Evolutionary conservation across 2,329 filamentous ascomycete genomes (phyloP), one percentile per base, ranked within the genome.

Genomic region (Mollisia scopiformis): DNA sequence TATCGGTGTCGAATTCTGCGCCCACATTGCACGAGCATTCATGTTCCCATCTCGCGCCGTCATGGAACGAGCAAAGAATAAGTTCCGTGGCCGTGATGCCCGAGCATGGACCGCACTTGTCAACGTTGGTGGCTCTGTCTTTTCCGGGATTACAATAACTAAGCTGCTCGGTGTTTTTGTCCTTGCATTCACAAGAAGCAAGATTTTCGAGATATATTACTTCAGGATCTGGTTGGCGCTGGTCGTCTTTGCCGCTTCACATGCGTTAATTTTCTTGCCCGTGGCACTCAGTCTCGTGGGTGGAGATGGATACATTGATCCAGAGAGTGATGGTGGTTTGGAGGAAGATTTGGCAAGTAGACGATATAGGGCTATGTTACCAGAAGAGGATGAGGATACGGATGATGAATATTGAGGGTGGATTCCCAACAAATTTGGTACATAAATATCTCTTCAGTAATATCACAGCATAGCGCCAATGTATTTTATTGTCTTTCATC

Each of bases 151-250:
- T 74, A 98, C 94, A 0, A 82, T 99, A 55, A 99, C 95, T 2
- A 99, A 99, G 77, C 83, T 99, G 1, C 80, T 99, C 1, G 95
- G 95, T 3, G 94, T 99, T 0, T 89, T 84, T 49, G 95, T 99
- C 35, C 81, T 99, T 21, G 95, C 95, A 0, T 99, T 97, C 72
- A 99, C 95, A 7, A 82, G 91, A 55, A 96, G 92, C 75, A 99
- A 98, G 85, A 99, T 99, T 72, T 99, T 99, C 71, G 96, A 99
- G 79, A 92, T 99, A 60, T 99, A 99, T 78, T 99, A 99, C 77
- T 99, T 99, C 83, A 86, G 95, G 46, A 91, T 99, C 46, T 99
- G 95, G 95, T 80, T 97, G 19, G 90, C 93, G 6, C 84, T 99
- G 57, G 93, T 99, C 11, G 75, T 96, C 10, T 94, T 97, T 75